phyloP scores from a whole-genome alignment of 345 rosid species.

The Brassica cretica region DNA sequence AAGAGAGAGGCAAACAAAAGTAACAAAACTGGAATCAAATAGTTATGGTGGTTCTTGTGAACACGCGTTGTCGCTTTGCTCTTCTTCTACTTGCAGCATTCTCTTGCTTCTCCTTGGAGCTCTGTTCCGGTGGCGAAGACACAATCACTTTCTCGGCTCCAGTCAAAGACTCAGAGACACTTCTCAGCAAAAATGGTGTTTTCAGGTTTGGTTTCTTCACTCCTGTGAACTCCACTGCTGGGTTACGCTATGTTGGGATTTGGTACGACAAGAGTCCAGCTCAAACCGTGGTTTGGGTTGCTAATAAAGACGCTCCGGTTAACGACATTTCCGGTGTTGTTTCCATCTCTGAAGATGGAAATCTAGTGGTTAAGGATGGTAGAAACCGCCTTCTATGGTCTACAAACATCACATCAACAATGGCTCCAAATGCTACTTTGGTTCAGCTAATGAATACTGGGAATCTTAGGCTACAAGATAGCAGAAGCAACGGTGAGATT shows the following conservation, averaged over 20 bases:
- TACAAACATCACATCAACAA: background rate
- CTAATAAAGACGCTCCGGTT: background rate
- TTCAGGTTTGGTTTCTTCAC: conserved; percentile 6
- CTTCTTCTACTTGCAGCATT: background rate
- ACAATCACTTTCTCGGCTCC: background rate
- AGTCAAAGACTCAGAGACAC: background rate
- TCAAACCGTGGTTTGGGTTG: background rate
- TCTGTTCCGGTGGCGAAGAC: background rate
- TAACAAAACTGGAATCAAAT: background rate
- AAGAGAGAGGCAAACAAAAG: background rate
- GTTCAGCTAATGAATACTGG: background rate
- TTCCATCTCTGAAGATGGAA: background rate
- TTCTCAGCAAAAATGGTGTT: background rate
- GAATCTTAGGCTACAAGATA: background rate
- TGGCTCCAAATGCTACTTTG: background rate
- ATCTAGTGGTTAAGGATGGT: background rate
- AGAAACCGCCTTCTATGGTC: background rate
- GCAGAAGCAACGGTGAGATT: conserved; percentile 20
- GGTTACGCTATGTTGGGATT: background rate
- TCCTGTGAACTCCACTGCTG: background rate
- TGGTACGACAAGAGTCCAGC: background rate
- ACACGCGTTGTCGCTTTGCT: background rate
- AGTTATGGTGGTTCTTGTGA: conserved; percentile 8
- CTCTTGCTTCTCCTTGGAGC: background rate
- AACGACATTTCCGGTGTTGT: background rate